A percentile compares a stretch with the other conserved stretches of the same genome.
Evolutionary conservation across 768 basidiomycete genomes (phyloP).

Genomic region (Myochromella boudieri): DNA sequence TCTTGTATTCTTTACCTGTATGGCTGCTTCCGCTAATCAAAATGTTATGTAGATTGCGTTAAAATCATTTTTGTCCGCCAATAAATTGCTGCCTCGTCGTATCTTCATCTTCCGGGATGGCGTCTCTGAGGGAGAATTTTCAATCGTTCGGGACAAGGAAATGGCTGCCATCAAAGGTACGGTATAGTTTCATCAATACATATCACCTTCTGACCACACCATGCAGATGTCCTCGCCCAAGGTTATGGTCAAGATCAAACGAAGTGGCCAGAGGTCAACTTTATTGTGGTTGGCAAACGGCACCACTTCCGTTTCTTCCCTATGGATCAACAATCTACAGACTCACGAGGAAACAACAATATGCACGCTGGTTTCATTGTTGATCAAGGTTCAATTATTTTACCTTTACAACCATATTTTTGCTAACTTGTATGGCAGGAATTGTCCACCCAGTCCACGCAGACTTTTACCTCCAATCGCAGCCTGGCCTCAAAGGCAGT

Average conservation of each 20-base stretch:
- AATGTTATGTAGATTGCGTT: slow-evolving; percentile 13
- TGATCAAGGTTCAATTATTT: slow-evolving; percentile 33
- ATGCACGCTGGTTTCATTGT: slow-evolving; percentile 54
- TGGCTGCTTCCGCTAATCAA: slow-evolving; percentile 4
- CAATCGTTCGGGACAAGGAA: slow-evolving; percentile 20
- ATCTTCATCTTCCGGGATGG: slow-evolving; percentile 30
- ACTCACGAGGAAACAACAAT: slow-evolving; percentile 57
- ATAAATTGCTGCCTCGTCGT: slow-evolving; percentile 12
- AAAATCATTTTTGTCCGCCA: slow-evolving; percentile 8
- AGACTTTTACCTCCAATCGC: slow-evolving; percentile 65
- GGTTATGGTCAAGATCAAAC: slow-evolving; percentile 42
- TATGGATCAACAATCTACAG: slow-evolving; percentile 29
- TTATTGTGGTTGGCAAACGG: slow-evolving; percentile 61
- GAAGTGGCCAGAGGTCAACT: slow-evolving; percentile 48
- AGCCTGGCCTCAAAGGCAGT: slow-evolving; percentile 53
- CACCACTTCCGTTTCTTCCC: slow-evolving; percentile 58
- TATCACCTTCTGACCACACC: not conserved
- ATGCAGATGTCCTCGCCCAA: slow-evolving; percentile 15
- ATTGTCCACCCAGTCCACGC: slow-evolving; percentile 55
- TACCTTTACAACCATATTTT: not conserved
- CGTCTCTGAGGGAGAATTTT: slow-evolving; percentile 32
- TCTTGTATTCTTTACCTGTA: not conserved
- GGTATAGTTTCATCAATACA: too few species aligned
- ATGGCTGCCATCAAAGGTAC: slow-evolving; percentile 16
- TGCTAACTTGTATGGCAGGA: slow-evolving; percentile 35